Evolutionary conservation across 768 basidiomycete species (phyloP).

Genomic region (Rossbeevera mucosa): DNA sequence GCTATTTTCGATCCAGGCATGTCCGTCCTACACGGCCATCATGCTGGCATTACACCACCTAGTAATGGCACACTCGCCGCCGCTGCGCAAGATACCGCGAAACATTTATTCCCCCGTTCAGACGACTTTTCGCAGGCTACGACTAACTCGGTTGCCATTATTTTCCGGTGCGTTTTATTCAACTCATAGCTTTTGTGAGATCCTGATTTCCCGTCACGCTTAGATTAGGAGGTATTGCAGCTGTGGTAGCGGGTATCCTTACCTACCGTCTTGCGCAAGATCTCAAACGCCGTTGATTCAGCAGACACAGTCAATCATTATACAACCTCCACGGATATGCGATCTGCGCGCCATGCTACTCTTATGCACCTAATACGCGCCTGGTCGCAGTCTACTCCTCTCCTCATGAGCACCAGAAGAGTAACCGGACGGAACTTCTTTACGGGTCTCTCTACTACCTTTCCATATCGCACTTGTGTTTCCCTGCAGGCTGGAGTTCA

Average conservation of each 20-base stretch:
- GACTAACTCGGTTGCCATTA: constrained; percentile 72
- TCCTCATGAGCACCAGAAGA: constrained; percentile 39
- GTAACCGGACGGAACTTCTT: constrained; percentile 65
- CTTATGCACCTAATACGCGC: neutral
- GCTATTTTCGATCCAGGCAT: constrained; percentile 73
- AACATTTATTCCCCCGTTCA: constrained; percentile 10
- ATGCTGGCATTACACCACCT: constrained; percentile 11
- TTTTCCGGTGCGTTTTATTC: constrained; percentile 60
- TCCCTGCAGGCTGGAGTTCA: too few species aligned
- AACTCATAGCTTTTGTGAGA: neutral
- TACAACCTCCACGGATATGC: neutral
- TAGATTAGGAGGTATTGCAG: constrained; percentile 56
- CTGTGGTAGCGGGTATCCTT: constrained; percentile 51
- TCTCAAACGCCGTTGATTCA: constrained; percentile 33
- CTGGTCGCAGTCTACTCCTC: neutral
- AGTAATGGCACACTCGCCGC: constrained; percentile 6
- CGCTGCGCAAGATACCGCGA: constrained; percentile 3
- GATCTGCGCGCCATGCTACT: neutral
- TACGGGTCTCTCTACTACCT: constrained; percentile 90
- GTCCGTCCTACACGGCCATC: constrained; percentile 37
- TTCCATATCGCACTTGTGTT: constrained; percentile 98
- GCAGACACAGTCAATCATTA: neutral
- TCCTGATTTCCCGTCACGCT: neutral
- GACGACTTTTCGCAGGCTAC: constrained; percentile 14
- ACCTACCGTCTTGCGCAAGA: constrained; percentile 51